Evolutionary conservation across 164 flowering plant species (phyloP).

Genomic region (Sextonia rubra): DNA sequence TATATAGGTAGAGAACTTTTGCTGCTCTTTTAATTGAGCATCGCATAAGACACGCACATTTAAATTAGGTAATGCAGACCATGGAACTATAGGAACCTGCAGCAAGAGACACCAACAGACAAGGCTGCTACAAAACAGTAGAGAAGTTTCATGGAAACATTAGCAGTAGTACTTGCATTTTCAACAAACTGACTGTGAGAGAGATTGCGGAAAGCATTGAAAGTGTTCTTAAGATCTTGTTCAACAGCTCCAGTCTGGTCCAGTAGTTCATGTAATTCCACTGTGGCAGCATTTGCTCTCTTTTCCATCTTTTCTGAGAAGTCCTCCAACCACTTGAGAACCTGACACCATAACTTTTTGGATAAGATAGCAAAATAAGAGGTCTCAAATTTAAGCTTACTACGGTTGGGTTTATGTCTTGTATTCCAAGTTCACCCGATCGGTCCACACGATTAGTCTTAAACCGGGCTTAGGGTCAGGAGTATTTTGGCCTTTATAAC

Average conservation of each 20-base stretch:
- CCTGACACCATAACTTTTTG: conserved; percentile 5
- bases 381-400: no score
- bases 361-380: not conserved
- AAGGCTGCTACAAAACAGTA: not conserved
- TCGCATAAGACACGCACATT: no score
- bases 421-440: no score
- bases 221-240: conserved; percentile 25
- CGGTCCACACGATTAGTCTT: no score
- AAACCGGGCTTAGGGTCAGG: no score
- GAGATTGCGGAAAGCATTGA: conserved; percentile 20
- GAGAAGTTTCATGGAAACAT: not conserved
- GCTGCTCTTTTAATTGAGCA: no score
- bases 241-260: conserved; percentile 22
- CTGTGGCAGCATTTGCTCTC: conserved; percentile 19
- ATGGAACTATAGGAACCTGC: no score
- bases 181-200: conserved; percentile 10
- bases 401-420: no score
- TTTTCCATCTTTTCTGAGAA: conserved; percentile 19
- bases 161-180: conserved; percentile 13
- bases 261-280: conserved; percentile 15
- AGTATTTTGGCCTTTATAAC: no score
- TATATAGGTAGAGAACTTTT: no score
- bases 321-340: conserved; percentile 26
- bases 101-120: no score
- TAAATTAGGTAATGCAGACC: no score